These are phyloP conservation scores for Paxillus involutus DNA, from an alignment of 768 basidiomycete genomes.

Conservation along the genomic window DNA sequence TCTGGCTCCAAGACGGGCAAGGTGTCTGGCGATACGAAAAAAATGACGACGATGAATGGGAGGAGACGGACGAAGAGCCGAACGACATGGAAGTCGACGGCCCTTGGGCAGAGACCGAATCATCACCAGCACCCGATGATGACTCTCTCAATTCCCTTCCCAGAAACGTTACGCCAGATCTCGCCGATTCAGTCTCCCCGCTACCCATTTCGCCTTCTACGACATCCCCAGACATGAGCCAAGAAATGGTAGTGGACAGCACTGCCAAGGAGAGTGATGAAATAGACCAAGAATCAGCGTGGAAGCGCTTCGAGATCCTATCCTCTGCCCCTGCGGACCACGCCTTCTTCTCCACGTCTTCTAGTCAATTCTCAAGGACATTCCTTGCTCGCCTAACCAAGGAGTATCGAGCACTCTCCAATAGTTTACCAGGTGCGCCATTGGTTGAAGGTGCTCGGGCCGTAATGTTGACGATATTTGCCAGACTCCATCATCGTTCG, in stretches of 20 bases:
- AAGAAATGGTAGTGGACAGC: constrained; percentile 27
- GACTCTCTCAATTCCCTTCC: constrained; percentile 15
- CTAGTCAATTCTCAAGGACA: constrained; percentile 63
- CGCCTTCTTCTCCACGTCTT: constrained; percentile 64
- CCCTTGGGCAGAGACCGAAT: constrained; percentile 28
- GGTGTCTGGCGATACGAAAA: constrained; percentile 34
- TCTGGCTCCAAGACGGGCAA: constrained; percentile 44
- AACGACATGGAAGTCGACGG: constrained; percentile 38
- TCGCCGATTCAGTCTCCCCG: constrained; percentile 22
- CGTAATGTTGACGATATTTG: constrained; percentile 6
- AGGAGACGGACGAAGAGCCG: constrained; percentile 32
- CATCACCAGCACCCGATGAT: constrained; percentile 15
- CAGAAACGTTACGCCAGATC: constrained; percentile 17
- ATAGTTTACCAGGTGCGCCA: constrained; percentile 73
- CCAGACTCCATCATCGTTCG: constrained; percentile 86
- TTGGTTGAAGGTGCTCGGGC: not conserved
- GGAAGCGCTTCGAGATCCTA: constrained; percentile 84
- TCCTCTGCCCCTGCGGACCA: constrained; percentile 80
- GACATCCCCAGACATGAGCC: constrained; percentile 32
- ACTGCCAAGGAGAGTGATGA: constrained; percentile 26
- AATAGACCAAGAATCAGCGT: constrained; percentile 44
- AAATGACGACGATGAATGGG: constrained; percentile 41
- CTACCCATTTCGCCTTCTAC: constrained; percentile 27
- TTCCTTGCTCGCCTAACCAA: constrained; percentile 78
- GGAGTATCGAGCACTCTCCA: constrained; percentile 80